Evolutionary conservation across 164 flowering plant species (phyloP), one percentile per base, ranked within the genome.

Genomic region (Sedum album): DNA sequence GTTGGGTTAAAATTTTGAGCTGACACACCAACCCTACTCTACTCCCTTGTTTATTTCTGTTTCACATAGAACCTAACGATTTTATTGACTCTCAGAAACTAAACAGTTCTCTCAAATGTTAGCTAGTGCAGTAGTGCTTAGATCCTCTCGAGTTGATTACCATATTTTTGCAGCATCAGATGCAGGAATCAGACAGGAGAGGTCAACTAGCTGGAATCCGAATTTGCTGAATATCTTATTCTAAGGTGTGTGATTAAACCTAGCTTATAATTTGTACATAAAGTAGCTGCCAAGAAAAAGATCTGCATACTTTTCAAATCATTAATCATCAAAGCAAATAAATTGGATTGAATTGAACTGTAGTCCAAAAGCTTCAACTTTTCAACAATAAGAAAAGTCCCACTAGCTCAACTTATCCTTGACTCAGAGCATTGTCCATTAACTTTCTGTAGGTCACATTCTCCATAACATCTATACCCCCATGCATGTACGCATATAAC

Each of bases 361-460:
- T 41, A 41, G 55, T 21, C 55, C 55, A 18, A 49, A 49, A 49
- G 55, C 55, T 21, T 49, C 55, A 18, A 49, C 55, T 49, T 49
- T 49, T 49, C 23, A 18, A 49, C 8, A 41, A 41, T 18, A n/a
- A n/a, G 23, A 55, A 55, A 55, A 55, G 28, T 53, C 60, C 60
- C 60, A 53, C 31, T 55, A 55, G 31, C 28, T 26, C 17, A 26
- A 11, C 31, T 55, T 26, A 55, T 55, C 61, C 10, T 55, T 55
- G 61, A 55, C 61, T 55, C 61, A 10, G 17, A 26, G 14, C 61
- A 55, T 25, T 55, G 31, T 26, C 61, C 61, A 25, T 55, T 25
- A 55, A 55, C 61, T 55, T 55, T 55, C 21, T 25, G 61, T 55
- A 55, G 31, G 61, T 55, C 61, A 55, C 61, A 55, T 25, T 25